Evolutionary conservation across 352 stramenopile genomes (phyloP).

Genomic region (Globisporangium spiculum): DNA sequence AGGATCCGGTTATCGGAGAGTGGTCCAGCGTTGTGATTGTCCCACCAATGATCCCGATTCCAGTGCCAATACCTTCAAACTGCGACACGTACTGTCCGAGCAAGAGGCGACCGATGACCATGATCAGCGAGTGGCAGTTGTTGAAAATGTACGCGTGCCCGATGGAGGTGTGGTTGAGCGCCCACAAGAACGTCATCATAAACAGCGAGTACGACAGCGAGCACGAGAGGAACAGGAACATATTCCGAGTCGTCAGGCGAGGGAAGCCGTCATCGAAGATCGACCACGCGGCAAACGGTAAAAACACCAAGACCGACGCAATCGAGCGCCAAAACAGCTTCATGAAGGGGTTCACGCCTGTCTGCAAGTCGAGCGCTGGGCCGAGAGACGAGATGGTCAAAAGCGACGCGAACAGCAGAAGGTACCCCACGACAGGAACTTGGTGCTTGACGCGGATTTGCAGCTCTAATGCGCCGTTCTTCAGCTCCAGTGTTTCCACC

Average conservation of each 20-base stretch:
- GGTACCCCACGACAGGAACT: conserved; percentile 74
- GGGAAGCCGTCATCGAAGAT: conserved; percentile 58
- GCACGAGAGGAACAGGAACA: conserved; percentile 67
- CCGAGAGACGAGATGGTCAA: conserved; percentile 78
- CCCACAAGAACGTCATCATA: conserved; percentile 80
- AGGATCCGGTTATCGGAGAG: conserved; percentile 17
- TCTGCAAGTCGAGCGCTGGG: conserved; percentile 66
- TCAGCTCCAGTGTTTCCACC: conserved; percentile 68
- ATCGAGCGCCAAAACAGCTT: conserved; percentile 84
- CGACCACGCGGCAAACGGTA: conserved; percentile 51
- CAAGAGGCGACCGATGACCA: conserved; percentile 62
- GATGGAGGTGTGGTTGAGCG: conserved; percentile 73
- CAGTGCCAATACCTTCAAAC: conserved; percentile 73
- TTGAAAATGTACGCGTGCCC: conserved; percentile 87
- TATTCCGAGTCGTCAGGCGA: conserved; percentile 50
- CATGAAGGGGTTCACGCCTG: conserved; percentile 72
- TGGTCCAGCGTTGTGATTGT: conserved; percentile 73
- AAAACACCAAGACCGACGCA: conserved; percentile 67
- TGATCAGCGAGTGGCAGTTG: conserved; percentile 82
- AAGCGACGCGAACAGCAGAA: conserved; percentile 64
- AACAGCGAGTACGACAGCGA: conserved; percentile 74
- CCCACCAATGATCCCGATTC: conserved; percentile 73
- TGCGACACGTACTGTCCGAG: conserved; percentile 64
- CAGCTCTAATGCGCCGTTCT: conserved; percentile 61
- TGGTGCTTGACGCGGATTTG: conserved; percentile 74